Conservation (phyloP, 257 asterid genomes). For the Solanum arcanum region DNA sequence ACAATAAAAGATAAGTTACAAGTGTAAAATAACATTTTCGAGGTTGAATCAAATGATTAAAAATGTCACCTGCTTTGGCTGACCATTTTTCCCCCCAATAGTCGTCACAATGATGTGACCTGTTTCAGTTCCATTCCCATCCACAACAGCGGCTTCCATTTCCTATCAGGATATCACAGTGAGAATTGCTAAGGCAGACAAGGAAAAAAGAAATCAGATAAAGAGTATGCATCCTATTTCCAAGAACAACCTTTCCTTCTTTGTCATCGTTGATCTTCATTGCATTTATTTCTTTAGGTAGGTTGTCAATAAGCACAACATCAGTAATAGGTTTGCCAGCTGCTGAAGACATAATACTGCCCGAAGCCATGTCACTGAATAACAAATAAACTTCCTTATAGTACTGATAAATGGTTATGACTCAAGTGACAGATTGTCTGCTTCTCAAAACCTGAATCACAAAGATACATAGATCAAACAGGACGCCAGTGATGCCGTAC, state of each 20-base stretch:
- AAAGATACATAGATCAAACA: background rate
- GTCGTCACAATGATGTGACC: slow-evolving; percentile 90
- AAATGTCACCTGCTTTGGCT: slow-evolving; percentile 67
- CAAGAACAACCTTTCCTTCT: slow-evolving; percentile 41
- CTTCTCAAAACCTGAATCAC: slow-evolving; percentile 6
- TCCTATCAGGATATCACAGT: slow-evolving; percentile 30
- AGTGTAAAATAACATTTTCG: background rate
- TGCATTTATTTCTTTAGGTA: slow-evolving; percentile 58
- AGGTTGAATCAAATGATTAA: background rate
- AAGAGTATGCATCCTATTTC: background rate
- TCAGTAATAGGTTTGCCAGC: slow-evolving; percentile 39
- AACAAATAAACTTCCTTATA: background rate
- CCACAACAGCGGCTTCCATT: slow-evolving; percentile 73
- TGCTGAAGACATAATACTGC: slow-evolving; percentile 22
- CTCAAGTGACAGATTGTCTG: background rate
- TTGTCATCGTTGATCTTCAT: slow-evolving; percentile 73
- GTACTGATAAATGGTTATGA: background rate
- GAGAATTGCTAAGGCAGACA: background rate
- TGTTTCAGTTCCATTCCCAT: slow-evolving; percentile 86
- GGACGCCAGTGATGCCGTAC: background rate
- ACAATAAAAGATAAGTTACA: background rate
- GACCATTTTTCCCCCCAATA: slow-evolving; percentile 64
- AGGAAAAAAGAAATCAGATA: background rate
- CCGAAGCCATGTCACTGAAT: slow-evolving; percentile 30
- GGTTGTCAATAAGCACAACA: slow-evolving; percentile 43